Conservation (phyloP, 2,329 filamentous ascomycete genomes). For the Periconia digitata region DNA sequence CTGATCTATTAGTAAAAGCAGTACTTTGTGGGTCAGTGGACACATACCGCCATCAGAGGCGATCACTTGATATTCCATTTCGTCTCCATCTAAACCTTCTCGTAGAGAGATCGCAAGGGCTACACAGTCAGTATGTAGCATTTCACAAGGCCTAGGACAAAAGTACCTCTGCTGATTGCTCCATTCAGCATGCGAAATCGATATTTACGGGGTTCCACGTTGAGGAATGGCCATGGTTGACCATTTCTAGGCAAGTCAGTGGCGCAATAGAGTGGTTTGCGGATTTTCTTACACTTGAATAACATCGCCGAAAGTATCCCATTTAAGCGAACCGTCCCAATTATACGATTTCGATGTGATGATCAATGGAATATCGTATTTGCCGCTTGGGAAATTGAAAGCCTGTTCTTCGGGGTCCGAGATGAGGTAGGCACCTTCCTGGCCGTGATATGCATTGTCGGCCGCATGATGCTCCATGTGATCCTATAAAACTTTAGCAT, state of each 20-base stretch:
- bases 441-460: conserved; percentile 59
- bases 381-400: conserved; percentile 54
- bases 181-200: conserved; percentile 57
- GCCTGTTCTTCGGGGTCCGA: conserved; percentile 53
- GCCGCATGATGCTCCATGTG: conserved; percentile 50
- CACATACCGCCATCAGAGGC: conserved; percentile 54
- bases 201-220: conserved; percentile 62
- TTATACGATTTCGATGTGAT: conserved; percentile 57
- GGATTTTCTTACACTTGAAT: conserved; percentile 49
- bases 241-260: conserved; percentile 46
- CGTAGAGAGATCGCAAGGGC: conserved; percentile 54
- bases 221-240: conserved; percentile 60
- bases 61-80: conserved; percentile 56
- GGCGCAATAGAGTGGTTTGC: not conserved
- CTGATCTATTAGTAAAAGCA: conserved; percentile 9
- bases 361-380: conserved; percentile 57
- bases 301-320: conserved; percentile 56
- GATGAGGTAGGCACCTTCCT: conserved; percentile 59
- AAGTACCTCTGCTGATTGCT: conserved; percentile 26
- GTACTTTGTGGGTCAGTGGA: too few species aligned
- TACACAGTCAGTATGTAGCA: conserved; percentile 16
- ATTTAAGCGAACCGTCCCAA: conserved; percentile 52
- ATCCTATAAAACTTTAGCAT: conserved; percentile 26
- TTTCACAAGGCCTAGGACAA: not conserved
- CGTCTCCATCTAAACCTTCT: conserved; percentile 22